Conservation (phyloP, 2,329 filamentous ascomycete genomes). For the Colletotrichum sp. region DNA sequence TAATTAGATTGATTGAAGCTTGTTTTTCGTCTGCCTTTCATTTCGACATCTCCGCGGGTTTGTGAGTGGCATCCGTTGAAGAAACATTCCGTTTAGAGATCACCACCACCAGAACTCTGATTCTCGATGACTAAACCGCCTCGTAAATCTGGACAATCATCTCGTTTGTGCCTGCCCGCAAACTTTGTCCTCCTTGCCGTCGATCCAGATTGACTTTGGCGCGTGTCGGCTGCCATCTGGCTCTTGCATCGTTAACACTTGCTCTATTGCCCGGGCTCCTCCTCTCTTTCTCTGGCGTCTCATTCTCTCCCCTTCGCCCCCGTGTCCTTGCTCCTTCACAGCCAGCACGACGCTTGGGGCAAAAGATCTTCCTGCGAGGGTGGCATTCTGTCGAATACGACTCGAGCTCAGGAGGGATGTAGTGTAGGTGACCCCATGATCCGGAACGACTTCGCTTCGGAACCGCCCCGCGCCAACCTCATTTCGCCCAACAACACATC, state of each 20-base stretch:
- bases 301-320: not conserved
- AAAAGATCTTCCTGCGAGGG: not conserved
- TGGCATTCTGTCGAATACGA: not conserved
- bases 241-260: not conserved
- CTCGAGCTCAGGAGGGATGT: not conserved
- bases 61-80: not conserved
- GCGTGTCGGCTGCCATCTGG: not conserved
- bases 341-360: not conserved
- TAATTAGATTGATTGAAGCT: not conserved
- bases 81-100: not conserved
- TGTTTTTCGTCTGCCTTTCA: not conserved
- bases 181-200: not conserved
- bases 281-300: not conserved
- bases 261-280: not conserved
- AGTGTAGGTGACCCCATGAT: not conserved
- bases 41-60: not conserved
- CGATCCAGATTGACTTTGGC: slow-evolving; percentile 7
- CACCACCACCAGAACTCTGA: not conserved
- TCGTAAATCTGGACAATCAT: not conserved
- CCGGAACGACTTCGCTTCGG: not conserved
- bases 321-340: not conserved
- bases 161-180: not conserved
- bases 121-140: not conserved
- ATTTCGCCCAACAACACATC: not conserved
- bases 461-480: not conserved